Conservation (phyloP, 2,329 filamentous ascomycete species). For the Aspergillus pseudonomiae region DNA sequence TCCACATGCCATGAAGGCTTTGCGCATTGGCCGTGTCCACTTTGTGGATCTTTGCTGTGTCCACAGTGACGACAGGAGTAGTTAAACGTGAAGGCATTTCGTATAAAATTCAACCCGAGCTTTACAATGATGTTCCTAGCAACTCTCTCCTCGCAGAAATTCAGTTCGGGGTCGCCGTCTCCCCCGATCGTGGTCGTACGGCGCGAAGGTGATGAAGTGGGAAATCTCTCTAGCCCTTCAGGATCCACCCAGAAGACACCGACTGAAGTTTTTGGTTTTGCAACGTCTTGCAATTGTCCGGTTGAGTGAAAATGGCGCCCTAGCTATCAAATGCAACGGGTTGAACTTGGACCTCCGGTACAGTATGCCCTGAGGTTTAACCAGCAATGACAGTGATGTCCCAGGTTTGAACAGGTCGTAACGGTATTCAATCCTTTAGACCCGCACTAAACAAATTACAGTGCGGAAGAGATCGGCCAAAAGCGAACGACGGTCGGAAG, state of each 20-base stretch:
- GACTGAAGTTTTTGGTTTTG: conserved; percentile 19
- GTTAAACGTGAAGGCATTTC: conserved; percentile 82
- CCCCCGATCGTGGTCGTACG: conserved; percentile 48
- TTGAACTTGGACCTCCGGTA: conserved; percentile 5
- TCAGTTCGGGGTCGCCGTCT: conserved; percentile 46
- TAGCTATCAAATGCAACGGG: conserved; percentile 23
- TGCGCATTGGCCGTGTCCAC: conserved; percentile 92
- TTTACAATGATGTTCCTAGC: conserved; percentile 7
- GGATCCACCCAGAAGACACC: conserved; percentile 9
- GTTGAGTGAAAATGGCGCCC: conserved; percentile 23
- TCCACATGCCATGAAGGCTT: conserved; percentile 96
- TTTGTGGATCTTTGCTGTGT: conserved; percentile 88
- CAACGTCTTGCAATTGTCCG: conserved; percentile 22
- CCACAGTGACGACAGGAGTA: conserved; percentile 85
- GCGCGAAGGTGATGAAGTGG: conserved; percentile 34
- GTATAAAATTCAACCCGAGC: conserved; percentile 25
- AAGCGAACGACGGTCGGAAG: conserved; percentile 23
- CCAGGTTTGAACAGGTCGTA: background rate
- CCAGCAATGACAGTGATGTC: background rate
- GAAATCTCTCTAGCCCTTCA: conserved; percentile 24
- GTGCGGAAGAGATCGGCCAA: conserved; percentile 19
- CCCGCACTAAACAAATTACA: background rate
- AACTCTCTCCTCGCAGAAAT: conserved; percentile 8
- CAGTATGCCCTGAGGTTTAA: background rate
- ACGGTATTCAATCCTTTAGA: conserved; percentile 11